Evolutionary conservation across 2,329 filamentous ascomycete genomes (phyloP), one percentile per base, ranked within the genome.

Genomic region (Calonectria pauciramosa): DNA sequence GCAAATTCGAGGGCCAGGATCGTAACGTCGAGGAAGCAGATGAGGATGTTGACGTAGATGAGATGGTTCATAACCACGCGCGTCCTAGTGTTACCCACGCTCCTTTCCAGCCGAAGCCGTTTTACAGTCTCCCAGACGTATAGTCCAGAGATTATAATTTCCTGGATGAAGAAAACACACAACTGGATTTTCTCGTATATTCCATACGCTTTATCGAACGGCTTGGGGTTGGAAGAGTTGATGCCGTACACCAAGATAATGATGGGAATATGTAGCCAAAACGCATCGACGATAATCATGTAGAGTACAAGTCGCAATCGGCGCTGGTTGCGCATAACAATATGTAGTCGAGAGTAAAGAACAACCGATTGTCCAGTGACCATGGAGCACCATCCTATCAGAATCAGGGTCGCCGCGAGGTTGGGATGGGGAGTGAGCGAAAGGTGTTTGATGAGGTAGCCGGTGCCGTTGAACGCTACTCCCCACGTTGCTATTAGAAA

Each of bases 291-390:
- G 63, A 92, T 86, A 72, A 94, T 93, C 89, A 93, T 91, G 70
- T 77, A 84, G 3, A 92, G 85, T 0, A 91, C 88, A 28, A 86
- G 85, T 2, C 86, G 86, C 1, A 93, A 85, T 3, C 88, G 82
- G 3, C 83, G 82, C 30, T 87, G 76, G 84, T 90, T 89, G 18
- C 87, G 87, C 18, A 91, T 85, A 20, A 93, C 87, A 3, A 93
- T 86, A 78, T 93, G 91, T 1, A 93, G 85, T 1, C 92, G 88
- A 1, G 91, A 93, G 83, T 91, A 93, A 1, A 93, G 84, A 2
- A 93, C 91, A 23, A 93, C 79, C 0, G 89, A 89, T 80, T 93
- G 90, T 0, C 91, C 92, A 0, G 90, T 92, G 0, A 93, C 87
- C 90, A 93, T 92, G 1, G 79, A 75, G n/a, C 79, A 81, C 82